Evolutionary conservation across 495 filamentous ascomycete genomes (phyloP).

Genomic region (Aspergillus carlsbadensis): DNA sequence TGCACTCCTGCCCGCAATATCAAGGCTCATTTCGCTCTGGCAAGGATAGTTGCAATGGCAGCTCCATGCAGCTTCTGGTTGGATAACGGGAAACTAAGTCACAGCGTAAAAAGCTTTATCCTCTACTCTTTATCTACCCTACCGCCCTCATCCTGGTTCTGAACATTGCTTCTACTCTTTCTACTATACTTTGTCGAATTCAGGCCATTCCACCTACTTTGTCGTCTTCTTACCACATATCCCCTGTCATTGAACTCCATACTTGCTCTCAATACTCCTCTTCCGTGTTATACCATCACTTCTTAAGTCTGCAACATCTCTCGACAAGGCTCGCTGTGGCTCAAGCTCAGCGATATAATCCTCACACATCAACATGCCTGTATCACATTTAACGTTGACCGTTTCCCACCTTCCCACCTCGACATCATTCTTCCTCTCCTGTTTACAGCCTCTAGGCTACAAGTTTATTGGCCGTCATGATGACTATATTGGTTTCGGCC

Average conservation of each 20-base stretch:
- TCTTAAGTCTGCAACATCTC: neutral
- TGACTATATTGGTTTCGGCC: constrained; percentile 57
- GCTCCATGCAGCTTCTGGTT: constrained; percentile 14
- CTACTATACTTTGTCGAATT: neutral
- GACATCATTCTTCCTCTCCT: constrained; percentile 76
- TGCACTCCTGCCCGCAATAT: constrained; percentile 21
- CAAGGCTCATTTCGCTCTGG: constrained; percentile 12
- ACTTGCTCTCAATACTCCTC: neutral
- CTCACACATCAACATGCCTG: constrained; percentile 44
- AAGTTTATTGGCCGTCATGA: constrained; percentile 59
- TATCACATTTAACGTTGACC: constrained; percentile 58
- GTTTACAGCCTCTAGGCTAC: constrained; percentile 73
- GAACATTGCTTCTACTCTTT: constrained; percentile 9
- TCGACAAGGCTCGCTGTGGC: constrained; percentile 10
- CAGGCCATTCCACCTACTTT: neutral
- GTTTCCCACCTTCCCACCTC: constrained; percentile 77
- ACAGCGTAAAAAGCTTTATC: neutral
- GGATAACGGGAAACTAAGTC: constrained; percentile 23
- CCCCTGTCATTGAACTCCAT: neutral
- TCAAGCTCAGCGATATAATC: constrained; percentile 12
- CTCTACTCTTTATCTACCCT: neutral
- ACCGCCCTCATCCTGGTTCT: neutral
- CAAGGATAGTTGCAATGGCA: constrained; percentile 13
- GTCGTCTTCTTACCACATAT: neutral
- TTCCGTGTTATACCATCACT: too few relatives aligned